Percentiles rank a stretch among this genome's conserved stretches.
Evolutionary conservation across 805 yeast genomes (phyloP).

Genomic region (Kodamaea fukazawae): DNA sequence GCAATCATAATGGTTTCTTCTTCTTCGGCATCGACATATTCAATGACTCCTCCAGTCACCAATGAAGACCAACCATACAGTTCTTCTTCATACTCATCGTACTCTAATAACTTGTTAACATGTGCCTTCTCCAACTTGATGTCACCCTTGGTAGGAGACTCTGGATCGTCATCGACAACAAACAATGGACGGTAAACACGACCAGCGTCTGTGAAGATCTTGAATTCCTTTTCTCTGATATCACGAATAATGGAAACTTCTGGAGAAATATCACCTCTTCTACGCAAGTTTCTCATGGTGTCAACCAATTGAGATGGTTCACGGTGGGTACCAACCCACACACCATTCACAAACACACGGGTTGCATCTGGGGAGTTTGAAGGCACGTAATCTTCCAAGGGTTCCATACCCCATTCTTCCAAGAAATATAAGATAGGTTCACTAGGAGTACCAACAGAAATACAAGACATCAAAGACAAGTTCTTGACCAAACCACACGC

Average conservation of each 20-base stretch:
- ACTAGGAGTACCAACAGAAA: conserved; percentile 96
- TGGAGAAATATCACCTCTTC: conserved; percentile 92
- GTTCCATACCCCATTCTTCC: conserved; percentile 99
- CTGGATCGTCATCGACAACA: conserved; percentile 83
- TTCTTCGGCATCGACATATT: conserved; percentile 97
- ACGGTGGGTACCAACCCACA: conserved; percentile 98
- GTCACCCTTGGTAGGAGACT: conserved; percentile 67
- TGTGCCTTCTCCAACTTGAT: conserved; percentile 83
- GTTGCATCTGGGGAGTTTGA: conserved; percentile 88
- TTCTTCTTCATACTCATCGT: conserved; percentile 58
- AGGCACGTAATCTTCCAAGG: conserved; percentile 92
- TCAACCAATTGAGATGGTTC: conserved; percentile 91
- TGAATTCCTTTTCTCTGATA: conserved; percentile 93
- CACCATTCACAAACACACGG: conserved; percentile 95
- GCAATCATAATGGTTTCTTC: conserved; percentile 98
- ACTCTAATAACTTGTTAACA: conserved; percentile 63
- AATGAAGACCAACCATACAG: conserved; percentile 84
- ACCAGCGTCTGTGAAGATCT: conserved; percentile 97
- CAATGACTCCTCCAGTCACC: conserved; percentile 83
- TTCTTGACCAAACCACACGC: conserved; percentile 99
- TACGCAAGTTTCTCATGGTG: conserved; percentile 85
- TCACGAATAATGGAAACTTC: conserved; percentile 97
- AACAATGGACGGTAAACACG: conserved; percentile 96
- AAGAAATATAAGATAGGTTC: conserved; percentile 89
- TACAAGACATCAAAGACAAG: conserved; percentile 93